phyloP scores from a whole-genome alignment of 306 rosid genomes.

The Cicer arietinum region DNA sequence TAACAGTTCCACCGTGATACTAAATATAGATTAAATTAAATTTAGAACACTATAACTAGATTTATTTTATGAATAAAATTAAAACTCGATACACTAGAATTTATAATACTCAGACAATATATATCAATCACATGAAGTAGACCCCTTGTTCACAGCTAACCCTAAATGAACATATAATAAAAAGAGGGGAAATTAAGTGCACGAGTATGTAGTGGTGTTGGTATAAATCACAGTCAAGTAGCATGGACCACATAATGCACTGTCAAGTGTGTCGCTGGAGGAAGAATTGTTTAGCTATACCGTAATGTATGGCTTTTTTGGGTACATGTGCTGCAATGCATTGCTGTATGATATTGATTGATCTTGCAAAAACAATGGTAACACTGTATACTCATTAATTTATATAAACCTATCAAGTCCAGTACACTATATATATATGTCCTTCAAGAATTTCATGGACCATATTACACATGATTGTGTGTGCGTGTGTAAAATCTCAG shows the following conservation, averaged over 20 bases:
- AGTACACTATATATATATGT: conserved; percentile 10
- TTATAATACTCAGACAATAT: too few species aligned
- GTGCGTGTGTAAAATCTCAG: conserved; percentile 31
- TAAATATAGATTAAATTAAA: too few species aligned
- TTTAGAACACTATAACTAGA: too few species aligned
- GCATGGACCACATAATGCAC: conserved; percentile 40
- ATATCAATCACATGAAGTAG: too few species aligned
- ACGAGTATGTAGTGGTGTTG: background rate
- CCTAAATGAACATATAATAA: background rate
- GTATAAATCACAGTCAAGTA: conserved; percentile 30
- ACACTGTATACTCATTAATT: conserved; percentile 34
- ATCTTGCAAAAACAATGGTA: conserved; percentile 41
- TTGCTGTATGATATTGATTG: conserved; percentile 48
- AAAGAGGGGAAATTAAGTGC: background rate
- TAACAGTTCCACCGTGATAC: too few species aligned
- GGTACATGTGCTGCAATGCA: conserved; percentile 41
- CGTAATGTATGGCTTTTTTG: conserved; percentile 39
- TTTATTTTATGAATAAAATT: too few species aligned
- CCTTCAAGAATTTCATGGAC: background rate
- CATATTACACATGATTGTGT: background rate
- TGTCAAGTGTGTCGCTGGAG: conserved; percentile 46
- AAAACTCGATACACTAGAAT: too few species aligned
- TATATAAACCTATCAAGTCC: conserved; percentile 21
- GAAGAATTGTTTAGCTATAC: conserved; percentile 28
- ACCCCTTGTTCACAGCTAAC: background rate